Conservation (phyloP, 1,284 basidiomycete genomes). For the Ceratobasidium papillatum region DNA sequence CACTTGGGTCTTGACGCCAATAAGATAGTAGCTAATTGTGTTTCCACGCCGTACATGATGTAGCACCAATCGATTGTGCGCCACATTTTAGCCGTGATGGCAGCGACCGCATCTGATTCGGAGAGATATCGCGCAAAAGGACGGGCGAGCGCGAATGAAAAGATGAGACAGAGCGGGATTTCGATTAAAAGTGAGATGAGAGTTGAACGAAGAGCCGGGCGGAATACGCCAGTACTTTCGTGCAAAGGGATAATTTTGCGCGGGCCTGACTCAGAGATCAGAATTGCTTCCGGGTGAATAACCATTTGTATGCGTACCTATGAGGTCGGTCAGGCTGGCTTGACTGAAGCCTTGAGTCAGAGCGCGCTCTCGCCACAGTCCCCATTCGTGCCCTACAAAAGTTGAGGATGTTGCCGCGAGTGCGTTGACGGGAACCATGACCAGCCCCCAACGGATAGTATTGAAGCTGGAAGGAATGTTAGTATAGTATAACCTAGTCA, state of each 20-base stretch:
- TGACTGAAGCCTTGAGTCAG: constrained; percentile 1
- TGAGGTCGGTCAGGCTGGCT: constrained; percentile 34
- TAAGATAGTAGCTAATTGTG: constrained; percentile 46
- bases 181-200: constrained; percentile 45
- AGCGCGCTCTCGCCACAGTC: constrained; percentile 40
- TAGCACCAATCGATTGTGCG: constrained; percentile 46
- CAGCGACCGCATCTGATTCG: constrained; percentile 43
- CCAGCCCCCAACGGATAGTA: constrained; percentile 47
- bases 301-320: constrained; percentile 27
- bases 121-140: constrained; percentile 46
- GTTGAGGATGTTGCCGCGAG: constrained; percentile 45
- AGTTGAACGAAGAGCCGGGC: constrained; percentile 44
- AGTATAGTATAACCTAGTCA: not conserved
- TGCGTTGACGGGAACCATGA: constrained; percentile 47
- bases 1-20: constrained; percentile 45
- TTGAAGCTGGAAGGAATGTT: constrained; percentile 43
- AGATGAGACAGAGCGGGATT: constrained; percentile 44
- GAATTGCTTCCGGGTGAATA: not conserved
- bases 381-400: constrained; percentile 46
- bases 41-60: constrained; percentile 46
- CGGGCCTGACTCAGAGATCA: not conserved
- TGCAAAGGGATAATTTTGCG: constrained; percentile 21
- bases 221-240: constrained; percentile 42
- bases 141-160: constrained; percentile 42
- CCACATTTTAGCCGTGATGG: constrained; percentile 44